Conservation (phyloP, 2,329 filamentous ascomycete species). For the Remersonia thermophila region DNA sequence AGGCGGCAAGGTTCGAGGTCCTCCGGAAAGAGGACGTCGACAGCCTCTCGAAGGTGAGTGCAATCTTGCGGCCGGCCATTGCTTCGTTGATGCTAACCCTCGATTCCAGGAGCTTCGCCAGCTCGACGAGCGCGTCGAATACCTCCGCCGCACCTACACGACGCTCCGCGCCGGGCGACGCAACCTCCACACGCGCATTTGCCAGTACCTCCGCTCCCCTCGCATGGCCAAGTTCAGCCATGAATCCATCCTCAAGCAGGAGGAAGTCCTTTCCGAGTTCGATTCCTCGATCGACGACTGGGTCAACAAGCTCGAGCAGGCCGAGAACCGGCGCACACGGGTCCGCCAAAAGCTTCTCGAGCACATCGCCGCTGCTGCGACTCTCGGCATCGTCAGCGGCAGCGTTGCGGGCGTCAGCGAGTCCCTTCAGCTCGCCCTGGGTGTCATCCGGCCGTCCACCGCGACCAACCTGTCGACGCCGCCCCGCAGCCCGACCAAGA, state of each 20-base stretch:
- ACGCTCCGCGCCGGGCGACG: constrained; percentile 64
- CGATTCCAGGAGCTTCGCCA: constrained; percentile 55
- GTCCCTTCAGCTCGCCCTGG: constrained; percentile 30
- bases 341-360: constrained; percentile 71
- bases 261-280: constrained; percentile 65
- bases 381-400: constrained; percentile 28
- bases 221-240: constrained; percentile 59
- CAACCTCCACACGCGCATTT: constrained; percentile 65
- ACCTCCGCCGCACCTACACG: constrained; percentile 63
- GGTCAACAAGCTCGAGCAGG: constrained; percentile 66
- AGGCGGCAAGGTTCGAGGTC: constrained; percentile 53
- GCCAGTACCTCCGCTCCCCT: constrained; percentile 61
- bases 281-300: constrained; percentile 71
- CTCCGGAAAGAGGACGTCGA: constrained; percentile 51
- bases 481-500: constrained; percentile 45
- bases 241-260: constrained; percentile 65
- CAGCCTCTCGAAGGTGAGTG: constrained; percentile 46
- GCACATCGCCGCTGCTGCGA: constrained; percentile 62
- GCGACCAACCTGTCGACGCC: constrained; percentile 40
- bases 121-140: constrained; percentile 67
- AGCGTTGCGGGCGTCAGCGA: constrained; percentile 26
- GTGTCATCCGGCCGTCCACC: constrained; percentile 22
- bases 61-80: neutral
- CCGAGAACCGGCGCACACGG: constrained; percentile 62
- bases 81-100: constrained; percentile 1